Evolutionary conservation across 2,329 filamentous ascomycete species (phyloP), one percentile per base, ranked within the genome.

Genomic region (Alternaria ethzedia): DNA sequence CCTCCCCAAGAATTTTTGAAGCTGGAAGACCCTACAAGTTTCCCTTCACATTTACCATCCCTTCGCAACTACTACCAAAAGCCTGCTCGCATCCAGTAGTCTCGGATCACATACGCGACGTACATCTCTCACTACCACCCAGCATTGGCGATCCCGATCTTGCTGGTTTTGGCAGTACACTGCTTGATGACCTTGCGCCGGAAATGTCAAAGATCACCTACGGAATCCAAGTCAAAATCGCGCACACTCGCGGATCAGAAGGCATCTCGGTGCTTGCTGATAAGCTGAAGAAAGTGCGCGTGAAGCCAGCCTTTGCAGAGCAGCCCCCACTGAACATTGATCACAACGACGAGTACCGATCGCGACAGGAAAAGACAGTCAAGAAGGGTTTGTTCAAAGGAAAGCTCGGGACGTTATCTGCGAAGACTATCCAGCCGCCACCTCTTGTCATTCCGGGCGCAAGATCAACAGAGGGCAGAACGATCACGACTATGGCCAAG

Each of bases 31-130:
- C 80, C 11, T 90, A 90, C 75, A 82, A 77, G 9, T 88, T 90
- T 61, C 86, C 87, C 1, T 91, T 91, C 74, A 84, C 84, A 25
- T 91, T 91, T 71, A 87, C 88, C 59, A 82, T 91, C 2, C 89
- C 89, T 0, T 81, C 86, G 32, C 84, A 85, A 17, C 79, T 91
- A 5, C 83, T 91, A 0, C 88, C 88, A 6, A 84, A 85, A 64
- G 78, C 86, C 49, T 91, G 89, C 78, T 80, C 79, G 17, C 89
- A 91, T 77, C 70, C 74, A 43, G 82, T 83, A 17, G 80, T 80
- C 23, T 85, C 86, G 63, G 78, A 82, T 25, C 82, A 86, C 41
- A 80, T 90, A 57, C 82, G 84, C 57, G 80, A 84, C 21, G 83
- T 83, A 1, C 89, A 91, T 74, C 80, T 87, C 2, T 80, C 84